These are phyloP conservation scores for Clarireedia sp. DNA, from an alignment of 2,329 filamentous ascomycete genomes.

Conservation along the genomic window DNA sequence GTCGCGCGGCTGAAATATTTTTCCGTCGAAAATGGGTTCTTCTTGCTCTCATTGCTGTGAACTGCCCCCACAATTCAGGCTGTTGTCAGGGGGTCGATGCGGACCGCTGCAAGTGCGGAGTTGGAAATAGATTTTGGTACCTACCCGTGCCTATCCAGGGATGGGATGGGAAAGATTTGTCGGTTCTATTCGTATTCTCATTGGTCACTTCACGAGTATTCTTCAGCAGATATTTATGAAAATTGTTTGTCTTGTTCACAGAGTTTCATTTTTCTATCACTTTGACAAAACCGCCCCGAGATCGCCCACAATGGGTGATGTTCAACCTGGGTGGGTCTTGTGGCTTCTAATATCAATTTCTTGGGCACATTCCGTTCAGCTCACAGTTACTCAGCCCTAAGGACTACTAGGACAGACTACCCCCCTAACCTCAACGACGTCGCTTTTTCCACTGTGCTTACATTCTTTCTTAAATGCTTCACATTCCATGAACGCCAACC, in stretches of 20 bases:
- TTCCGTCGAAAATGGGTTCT: too few species aligned
- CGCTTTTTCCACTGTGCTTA: neutral
- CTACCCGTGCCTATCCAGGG: too few species aligned
- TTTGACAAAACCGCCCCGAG: neutral
- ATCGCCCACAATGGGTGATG: neutral
- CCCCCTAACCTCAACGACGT: neutral
- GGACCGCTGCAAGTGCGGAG: too few species aligned
- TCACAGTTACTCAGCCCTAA: constrained; percentile 7
- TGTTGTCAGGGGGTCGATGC: too few species aligned
- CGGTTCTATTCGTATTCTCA: too few species aligned
- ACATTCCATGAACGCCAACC: neutral
- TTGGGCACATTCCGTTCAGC: constrained; percentile 8
- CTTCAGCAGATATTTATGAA: neutral
- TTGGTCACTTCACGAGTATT: too few species aligned
- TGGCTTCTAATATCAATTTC: neutral
- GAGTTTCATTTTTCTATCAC: neutral
- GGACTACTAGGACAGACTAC: neutral
- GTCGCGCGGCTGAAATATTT: too few species aligned
- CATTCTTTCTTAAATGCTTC: neutral
- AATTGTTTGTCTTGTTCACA: constrained; percentile 6
- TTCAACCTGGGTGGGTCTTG: neutral
- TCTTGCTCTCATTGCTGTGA: too few species aligned
- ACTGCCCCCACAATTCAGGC: too few species aligned
- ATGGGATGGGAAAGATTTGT: too few species aligned
- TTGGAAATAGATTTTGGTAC: too few species aligned